Evolutionary conservation across 2,329 filamentous ascomycete genomes (phyloP).

Genomic region (Incumbomyces delicatus): DNA sequence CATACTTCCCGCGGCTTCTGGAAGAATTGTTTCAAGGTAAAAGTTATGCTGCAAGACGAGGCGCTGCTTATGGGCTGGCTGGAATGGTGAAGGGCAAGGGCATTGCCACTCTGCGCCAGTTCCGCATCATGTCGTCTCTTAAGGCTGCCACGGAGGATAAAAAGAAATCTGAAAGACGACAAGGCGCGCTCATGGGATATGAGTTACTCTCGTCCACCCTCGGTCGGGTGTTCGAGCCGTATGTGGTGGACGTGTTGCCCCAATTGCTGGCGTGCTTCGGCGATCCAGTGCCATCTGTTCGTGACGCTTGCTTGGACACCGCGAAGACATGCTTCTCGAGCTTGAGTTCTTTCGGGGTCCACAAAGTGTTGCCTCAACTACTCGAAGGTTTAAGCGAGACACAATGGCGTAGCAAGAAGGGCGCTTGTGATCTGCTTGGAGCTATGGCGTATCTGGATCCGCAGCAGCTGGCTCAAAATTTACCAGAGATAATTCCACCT

Average conservation of each 20-base stretch:
- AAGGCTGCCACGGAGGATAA: constrained; percentile 85
- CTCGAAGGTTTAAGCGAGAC: constrained; percentile 86
- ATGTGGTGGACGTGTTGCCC: constrained; percentile 89
- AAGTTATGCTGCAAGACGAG: constrained; percentile 84
- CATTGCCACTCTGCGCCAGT: constrained; percentile 70
- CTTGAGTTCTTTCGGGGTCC: constrained; percentile 90
- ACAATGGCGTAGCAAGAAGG: constrained; percentile 97
- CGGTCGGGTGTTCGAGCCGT: constrained; percentile 85
- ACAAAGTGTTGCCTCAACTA: constrained; percentile 83
- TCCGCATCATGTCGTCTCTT: constrained; percentile 73
- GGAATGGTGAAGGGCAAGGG: constrained; percentile 85
- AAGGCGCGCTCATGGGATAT: constrained; percentile 80
- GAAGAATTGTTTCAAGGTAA: constrained; percentile 77
- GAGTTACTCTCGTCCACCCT: constrained; percentile 82
- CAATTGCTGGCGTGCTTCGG: constrained; percentile 84
- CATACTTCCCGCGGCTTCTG: constrained; percentile 71
- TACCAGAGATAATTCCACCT: constrained; percentile 94
- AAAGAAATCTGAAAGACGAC: constrained; percentile 79
- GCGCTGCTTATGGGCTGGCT: constrained; percentile 87
- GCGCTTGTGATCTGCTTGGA: constrained; percentile 88
- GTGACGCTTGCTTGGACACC: constrained; percentile 84
- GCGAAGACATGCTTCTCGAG: constrained; percentile 90
- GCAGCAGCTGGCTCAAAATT: constrained; percentile 79
- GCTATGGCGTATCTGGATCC: constrained; percentile 98
- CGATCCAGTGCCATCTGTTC: constrained; percentile 76